Conservation (phyloP, 78 protist genomes). For the Ministeria vibrans region DNA sequence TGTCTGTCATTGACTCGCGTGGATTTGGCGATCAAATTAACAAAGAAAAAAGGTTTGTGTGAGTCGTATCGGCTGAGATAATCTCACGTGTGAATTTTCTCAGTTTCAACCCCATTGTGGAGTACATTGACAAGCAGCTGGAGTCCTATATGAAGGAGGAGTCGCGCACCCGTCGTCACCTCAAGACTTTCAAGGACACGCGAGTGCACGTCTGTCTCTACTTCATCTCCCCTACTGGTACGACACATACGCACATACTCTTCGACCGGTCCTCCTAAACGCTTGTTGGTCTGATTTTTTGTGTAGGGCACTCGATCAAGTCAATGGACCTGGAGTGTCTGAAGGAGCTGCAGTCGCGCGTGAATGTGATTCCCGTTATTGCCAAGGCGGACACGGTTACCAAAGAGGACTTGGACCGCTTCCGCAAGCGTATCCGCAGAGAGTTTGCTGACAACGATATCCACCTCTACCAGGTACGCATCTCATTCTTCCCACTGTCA, state of each 20-base stretch:
- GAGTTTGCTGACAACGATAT: neutral
- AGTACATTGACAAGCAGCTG: neutral
- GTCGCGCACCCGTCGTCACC: neutral
- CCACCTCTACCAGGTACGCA: neutral
- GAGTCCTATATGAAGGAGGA: neutral
- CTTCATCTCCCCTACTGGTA: neutral
- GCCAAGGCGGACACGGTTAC: conserved; percentile 4
- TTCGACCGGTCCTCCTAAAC: no score
- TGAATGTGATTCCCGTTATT: neutral
- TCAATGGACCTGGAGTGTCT: neutral
- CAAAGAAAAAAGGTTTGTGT: neutral
- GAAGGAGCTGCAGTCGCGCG: neutral
- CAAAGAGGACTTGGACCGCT: neutral
- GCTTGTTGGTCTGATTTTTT: no score
- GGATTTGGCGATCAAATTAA: neutral
- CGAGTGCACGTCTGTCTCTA: conserved; percentile 9
- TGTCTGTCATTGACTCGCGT: neutral
- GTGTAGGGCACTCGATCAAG: conserved; percentile 10
- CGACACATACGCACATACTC: no score
- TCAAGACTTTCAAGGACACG: neutral
- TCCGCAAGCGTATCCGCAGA: neutral
- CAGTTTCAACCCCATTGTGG: neutral
- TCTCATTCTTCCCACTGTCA: neutral
- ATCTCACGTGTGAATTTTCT: neutral
- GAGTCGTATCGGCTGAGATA: neutral